These are phyloP conservation scores for Aureobasidium zeae DNA, from an alignment of 2,329 filamentous ascomycete genomes.

Conservation along the genomic window DNA sequence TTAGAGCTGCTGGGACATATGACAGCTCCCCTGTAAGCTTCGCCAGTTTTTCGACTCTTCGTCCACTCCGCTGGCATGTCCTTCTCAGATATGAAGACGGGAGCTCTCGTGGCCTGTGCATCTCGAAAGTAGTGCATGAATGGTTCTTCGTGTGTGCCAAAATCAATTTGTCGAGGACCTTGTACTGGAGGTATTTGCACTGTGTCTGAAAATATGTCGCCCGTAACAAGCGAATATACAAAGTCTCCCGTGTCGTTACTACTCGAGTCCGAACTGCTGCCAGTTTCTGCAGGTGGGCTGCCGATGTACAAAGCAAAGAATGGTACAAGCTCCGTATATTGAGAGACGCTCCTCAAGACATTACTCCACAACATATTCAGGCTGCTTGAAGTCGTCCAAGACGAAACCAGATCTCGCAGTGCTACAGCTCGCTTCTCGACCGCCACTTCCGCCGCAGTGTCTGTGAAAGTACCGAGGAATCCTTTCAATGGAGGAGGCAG, in stretches of 20 bases:
- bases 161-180: not conserved
- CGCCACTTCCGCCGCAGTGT: not conserved
- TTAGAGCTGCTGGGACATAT: slow-evolving; percentile 13
- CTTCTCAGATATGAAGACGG: not conserved
- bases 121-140: not conserved
- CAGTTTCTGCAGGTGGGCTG: not conserved
- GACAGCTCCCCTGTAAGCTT: slow-evolving; percentile 1
- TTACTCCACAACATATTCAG: not conserved
- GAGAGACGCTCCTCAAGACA: not conserved
- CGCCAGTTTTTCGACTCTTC: not conserved
- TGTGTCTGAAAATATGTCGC: no score
- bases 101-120: not conserved
- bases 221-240: not conserved
- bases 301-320: not conserved
- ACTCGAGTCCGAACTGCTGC: not conserved
- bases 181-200: not conserved
- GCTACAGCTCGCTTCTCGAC: not conserved
- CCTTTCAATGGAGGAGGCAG: slow-evolving; percentile 2
- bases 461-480: not conserved
- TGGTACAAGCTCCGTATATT: not conserved
- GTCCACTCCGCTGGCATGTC: not conserved
- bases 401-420: not conserved
- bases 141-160: not conserved
- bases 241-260: not conserved
- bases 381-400: not conserved